Base-by-base conservation (phyloP, 2,329 filamentous ascomycete genomes). In the Magnaporthiopsis incrustans region DNA sequence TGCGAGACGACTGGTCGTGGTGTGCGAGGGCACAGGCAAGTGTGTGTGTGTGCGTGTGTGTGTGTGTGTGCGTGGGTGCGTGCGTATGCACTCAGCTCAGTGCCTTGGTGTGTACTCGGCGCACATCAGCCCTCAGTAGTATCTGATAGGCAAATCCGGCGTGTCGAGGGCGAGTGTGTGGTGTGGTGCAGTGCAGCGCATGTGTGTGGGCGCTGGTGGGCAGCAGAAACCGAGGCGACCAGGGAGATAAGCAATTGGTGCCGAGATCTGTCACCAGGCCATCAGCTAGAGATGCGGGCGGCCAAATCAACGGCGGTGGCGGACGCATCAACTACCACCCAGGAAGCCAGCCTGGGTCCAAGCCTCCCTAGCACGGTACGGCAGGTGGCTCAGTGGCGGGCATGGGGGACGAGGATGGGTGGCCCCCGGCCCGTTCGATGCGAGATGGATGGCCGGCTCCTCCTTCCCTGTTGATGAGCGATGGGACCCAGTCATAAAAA, bases 181-280 rank as follows among this genome's bases (percentile, higher is more conserved):
- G 38, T 44, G 38, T 44, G 38, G 14, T 44, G 38, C 35, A 12
- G 38, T 44, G 38, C 38, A 3, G 35, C 11, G 33, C 33, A 15
- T 38, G 35, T n/a, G 44, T 50, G 57, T 25, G 57, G 22, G 26
- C 30, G 57, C 25, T 18, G 22, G 25, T 27, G 57, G 57, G 57
- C 30, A 25, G 57, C 30, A 30, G 18, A 58, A 58, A 58, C 44
- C 44, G 44, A 53, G 30, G 57, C 57, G 26, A 57, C 56, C 57
- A 58, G 57, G 6, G 57, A 58, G 58, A 60, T 60, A 60, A 60
- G 58, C 58, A 60, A 60, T 60, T 35, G 58, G 27, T 35, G 58
- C 58, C 58, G 25, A 60, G 58, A 60, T 60, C 58, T 32, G 58
- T 60, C 58, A 60, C 58, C 27, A 35, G 32, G 58, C 32, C 58